Evolutionary conservation across 2,329 filamentous ascomycete species (phyloP).

Genomic region (Fusarium buharicum): DNA sequence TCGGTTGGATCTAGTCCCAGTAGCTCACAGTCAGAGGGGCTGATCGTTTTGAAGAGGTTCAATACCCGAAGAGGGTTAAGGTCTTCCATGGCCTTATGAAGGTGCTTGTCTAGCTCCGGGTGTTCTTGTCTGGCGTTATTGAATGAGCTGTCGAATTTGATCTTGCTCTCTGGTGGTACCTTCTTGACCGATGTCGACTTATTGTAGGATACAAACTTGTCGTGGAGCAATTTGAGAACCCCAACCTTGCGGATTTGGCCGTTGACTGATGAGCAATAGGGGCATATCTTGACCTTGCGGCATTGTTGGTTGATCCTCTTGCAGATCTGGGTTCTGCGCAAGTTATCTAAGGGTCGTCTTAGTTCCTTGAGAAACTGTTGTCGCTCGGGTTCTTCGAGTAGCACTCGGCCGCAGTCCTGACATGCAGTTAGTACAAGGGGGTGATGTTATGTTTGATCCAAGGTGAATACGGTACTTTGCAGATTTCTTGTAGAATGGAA

Average conservation of each 20-base stretch:
- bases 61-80: slow-evolving; percentile 88
- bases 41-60: slow-evolving; percentile 90
- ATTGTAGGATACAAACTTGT: slow-evolving; percentile 89
- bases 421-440: slow-evolving; percentile 5
- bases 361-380: slow-evolving; percentile 81
- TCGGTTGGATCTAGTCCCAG: slow-evolving; percentile 87
- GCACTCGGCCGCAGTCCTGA: slow-evolving; percentile 80
- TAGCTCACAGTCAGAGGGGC: slow-evolving; percentile 85
- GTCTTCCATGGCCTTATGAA: slow-evolving; percentile 92
- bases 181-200: slow-evolving; percentile 86
- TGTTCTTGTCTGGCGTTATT: slow-evolving; percentile 79
- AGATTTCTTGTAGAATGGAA: slow-evolving; percentile 90
- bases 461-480: slow-evolving; percentile 68
- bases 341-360: slow-evolving; percentile 82
- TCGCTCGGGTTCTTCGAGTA: slow-evolving; percentile 83
- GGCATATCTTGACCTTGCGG: slow-evolving; percentile 84
- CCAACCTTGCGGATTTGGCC: slow-evolving; percentile 91
- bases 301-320: slow-evolving; percentile 92
- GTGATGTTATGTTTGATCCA: too few relatives aligned
- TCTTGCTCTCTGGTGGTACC: slow-evolving; percentile 80
- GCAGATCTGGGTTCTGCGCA: slow-evolving; percentile 82
- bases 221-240: slow-evolving; percentile 90
- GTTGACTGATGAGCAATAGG: slow-evolving; percentile 82
- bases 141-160: slow-evolving; percentile 87
- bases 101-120: slow-evolving; percentile 86